Conservation (phyloP, 139 green algal species). For the Coelastrella sp. region DNA sequence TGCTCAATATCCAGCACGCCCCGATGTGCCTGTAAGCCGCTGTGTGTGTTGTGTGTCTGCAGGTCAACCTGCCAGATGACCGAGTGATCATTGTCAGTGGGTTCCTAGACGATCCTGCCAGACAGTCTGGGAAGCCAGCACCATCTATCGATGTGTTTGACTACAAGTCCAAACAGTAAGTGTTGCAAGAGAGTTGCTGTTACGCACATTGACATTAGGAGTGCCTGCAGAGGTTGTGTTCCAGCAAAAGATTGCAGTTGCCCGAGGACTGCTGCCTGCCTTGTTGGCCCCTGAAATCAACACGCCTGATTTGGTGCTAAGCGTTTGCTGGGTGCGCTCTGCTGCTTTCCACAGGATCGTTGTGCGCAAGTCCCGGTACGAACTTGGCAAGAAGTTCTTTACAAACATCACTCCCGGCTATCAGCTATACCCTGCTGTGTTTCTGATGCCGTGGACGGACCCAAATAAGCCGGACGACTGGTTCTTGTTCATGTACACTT, state of each 20-base stretch:
- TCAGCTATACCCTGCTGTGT: slow-evolving; percentile 45
- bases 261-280: no score
- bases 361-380: slow-evolving; percentile 37
- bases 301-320: no score
- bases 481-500: slow-evolving; percentile 51
- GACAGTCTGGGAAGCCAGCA: slow-evolving; percentile 37
- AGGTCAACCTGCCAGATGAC: slow-evolving; percentile 40
- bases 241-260: not conserved
- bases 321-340: not conserved
- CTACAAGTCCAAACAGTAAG: slow-evolving; percentile 32
- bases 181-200: not conserved
- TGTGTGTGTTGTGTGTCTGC: not conserved
- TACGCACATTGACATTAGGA: not conserved
- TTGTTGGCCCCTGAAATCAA: no score
- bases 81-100: slow-evolving; percentile 45
- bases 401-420: slow-evolving; percentile 51
- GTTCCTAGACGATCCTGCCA: slow-evolving; percentile 45
- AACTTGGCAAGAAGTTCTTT: slow-evolving; percentile 50
- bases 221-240: not conserved
- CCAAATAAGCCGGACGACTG: slow-evolving; percentile 37
- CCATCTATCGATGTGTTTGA: slow-evolving; percentile 50
- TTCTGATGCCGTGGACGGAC: slow-evolving; percentile 47
- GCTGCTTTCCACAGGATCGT: slow-evolving; percentile 18
- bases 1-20: no score
- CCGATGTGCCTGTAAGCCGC: not conserved